phyloP scores from a whole-genome alignment of 2,329 filamentous ascomycete species.

The Calonectria pauciramosa region DNA sequence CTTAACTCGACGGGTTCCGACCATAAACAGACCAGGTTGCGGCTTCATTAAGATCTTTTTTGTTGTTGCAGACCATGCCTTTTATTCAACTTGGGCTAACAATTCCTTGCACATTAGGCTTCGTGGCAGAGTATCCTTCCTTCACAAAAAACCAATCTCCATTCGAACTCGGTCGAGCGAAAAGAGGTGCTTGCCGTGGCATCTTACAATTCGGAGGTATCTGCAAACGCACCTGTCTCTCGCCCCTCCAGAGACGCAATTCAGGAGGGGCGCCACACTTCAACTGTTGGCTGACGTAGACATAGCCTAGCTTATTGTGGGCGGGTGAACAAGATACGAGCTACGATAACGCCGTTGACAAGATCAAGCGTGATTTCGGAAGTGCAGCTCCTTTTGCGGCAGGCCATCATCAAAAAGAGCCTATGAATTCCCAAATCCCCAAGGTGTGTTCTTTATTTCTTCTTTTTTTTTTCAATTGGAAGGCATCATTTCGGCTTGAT shows the following conservation, averaged over 20 bases:
- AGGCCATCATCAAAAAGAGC: conserved; percentile 36
- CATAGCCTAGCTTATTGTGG: conserved; percentile 1
- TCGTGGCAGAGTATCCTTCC: not conserved
- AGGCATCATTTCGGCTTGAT: not conserved
- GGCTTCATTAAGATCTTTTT: not conserved
- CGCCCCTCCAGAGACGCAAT: not conserved
- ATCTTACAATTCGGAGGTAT: conserved; percentile 8
- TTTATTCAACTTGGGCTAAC: not conserved
- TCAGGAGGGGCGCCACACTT: not conserved
- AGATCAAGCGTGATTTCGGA: conserved; percentile 6
- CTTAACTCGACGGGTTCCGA: not conserved
- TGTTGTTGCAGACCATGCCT: not conserved
- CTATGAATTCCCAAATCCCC: conserved; percentile 51
- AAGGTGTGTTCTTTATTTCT: conserved; percentile 42
- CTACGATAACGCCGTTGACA: conserved; percentile 21
- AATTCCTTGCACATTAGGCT: not conserved
- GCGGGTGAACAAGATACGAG: conserved; percentile 17
- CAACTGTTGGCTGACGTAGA: not conserved
- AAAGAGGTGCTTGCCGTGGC: not conserved
- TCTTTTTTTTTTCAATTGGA: not conserved
- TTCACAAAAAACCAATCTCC: not conserved
- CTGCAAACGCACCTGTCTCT: not conserved
- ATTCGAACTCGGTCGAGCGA: conserved; percentile 2
- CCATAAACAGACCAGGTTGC: not conserved
- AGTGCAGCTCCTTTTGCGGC: conserved; percentile 19